Evolutionary conservation across 1,284 basidiomycete species (phyloP), one percentile per base, ranked within the genome.

Genomic region (Sporisorium iseilematis-ciliati): DNA sequence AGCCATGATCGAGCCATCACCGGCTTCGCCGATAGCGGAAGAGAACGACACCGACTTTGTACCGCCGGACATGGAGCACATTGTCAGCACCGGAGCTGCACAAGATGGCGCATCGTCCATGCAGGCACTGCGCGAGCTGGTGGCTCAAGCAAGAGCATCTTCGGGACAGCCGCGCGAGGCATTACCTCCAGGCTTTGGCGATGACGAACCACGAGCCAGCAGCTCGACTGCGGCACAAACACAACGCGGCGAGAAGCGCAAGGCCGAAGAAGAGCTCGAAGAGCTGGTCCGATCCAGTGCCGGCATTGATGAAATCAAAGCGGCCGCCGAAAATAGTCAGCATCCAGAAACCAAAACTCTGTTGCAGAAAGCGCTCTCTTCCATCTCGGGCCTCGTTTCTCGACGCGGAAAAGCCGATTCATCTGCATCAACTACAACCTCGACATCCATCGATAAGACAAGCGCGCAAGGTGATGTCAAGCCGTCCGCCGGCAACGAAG

Each of bases 61-160:
- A 6, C 57, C 65, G 7, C 56, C 69, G 2, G 74, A 76, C 23
- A 50, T 76, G 57, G 74, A 76, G 29, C 62, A 76, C 45, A 76
- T 76, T 12, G 65, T 76, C 21, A 57, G 45, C 48, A 65, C 74
- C 7, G 74, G 74, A 43, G 74, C 65, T 1, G 45, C 69, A 20
- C 65, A 76, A 46, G 58, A 68, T 25, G 52, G 57, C 12, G 50
- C 68, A 8, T 54, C 59, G 2, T 72, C 74, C 10, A 72, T 69
- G 65, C 50, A 72, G 10, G 63, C 65, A 26, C 50, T 76, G 1
- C 68, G 74, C n/a, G 74, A 76, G 8, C 69, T 72, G 0, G 74
- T 76, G 0, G 65, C 65, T 3, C 63, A 76, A 48, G 74, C 74
- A 3, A 38, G 74, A 45, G 69, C 66, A 20, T 58, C 65, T 5